A percentile compares a stretch with the other conserved stretches of the same genome.
Evolutionary conservation across 225 moss, liverwort and hornwort genomes (phyloP).

Genomic region (Ulota crispa): DNA sequence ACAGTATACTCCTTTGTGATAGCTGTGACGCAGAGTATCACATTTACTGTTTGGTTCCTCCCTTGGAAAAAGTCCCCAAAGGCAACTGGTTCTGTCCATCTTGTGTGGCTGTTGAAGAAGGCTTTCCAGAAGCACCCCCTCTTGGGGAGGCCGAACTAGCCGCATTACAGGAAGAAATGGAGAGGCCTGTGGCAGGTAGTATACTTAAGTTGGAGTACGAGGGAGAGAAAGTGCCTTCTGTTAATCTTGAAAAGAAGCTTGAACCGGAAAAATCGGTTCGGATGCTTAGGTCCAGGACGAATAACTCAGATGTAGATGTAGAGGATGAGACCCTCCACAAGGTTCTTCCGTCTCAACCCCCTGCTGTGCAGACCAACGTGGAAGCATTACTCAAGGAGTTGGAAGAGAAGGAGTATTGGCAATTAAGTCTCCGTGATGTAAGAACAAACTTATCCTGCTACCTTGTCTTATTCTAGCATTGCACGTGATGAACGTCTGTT

Average conservation of each 20-base stretch:
- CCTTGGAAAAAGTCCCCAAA: conserved; percentile 86
- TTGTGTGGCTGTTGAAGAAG: conserved; percentile 91
- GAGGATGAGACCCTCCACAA: conserved; percentile 32
- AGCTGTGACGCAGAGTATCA: conserved; percentile 98
- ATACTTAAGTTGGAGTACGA: conserved; percentile 63
- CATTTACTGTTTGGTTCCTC: conserved; percentile 89
- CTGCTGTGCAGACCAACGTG: conserved; percentile 42
- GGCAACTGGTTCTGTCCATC: conserved; percentile 95
- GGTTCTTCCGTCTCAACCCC: conserved; percentile 29
- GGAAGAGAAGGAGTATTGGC: conserved; percentile 83
- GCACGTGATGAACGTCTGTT: not conserved
- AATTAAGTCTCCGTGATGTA: conserved; percentile 71
- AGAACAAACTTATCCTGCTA: conserved; percentile 18
- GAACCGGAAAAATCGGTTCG: conserved; percentile 48
- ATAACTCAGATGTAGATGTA: conserved; percentile 30
- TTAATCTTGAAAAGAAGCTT: conserved; percentile 31
- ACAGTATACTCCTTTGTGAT: conserved; percentile 95
- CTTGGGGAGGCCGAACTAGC: conserved; percentile 49
- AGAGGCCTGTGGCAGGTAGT: conserved; percentile 51
- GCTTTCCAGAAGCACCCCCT: conserved; percentile 71
- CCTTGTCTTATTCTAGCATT: conserved; percentile 1
- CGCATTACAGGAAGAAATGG: conserved; percentile 53
- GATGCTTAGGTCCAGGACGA: conserved; percentile 38
- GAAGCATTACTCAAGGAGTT: conserved; percentile 51
- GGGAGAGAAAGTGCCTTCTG: conserved; percentile 49